These are phyloP conservation scores for Esteya vermicola DNA, from an alignment of 2,329 filamentous ascomycete genomes.

Conservation along the genomic window DNA sequence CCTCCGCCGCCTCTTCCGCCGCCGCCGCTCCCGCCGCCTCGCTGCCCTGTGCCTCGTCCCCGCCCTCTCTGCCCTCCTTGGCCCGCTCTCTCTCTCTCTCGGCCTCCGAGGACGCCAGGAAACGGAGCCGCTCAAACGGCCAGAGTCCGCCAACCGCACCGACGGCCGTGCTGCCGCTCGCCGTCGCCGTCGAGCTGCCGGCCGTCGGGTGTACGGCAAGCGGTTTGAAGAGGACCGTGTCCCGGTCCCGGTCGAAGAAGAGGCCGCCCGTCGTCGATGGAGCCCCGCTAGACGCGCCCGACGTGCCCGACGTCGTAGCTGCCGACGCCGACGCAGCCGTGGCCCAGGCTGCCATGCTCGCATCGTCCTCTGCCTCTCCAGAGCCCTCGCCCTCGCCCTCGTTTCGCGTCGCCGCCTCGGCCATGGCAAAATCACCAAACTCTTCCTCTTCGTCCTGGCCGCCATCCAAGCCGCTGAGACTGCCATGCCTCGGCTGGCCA, in stretches of 20 bases:
- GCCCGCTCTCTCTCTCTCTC: slow-evolving; percentile 1
- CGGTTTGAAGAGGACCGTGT: slow-evolving; percentile 38
- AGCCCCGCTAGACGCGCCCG: neutral
- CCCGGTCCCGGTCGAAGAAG: slow-evolving; percentile 15
- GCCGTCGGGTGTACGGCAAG: slow-evolving; percentile 33
- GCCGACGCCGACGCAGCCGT: no score
- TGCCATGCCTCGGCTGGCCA: slow-evolving; percentile 27
- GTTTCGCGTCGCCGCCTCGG: slow-evolving; percentile 25
- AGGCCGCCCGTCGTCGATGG: slow-evolving; percentile 5
- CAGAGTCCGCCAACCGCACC: slow-evolving; percentile 27
- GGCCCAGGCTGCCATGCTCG: neutral
- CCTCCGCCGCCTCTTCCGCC: slow-evolving; percentile 14
- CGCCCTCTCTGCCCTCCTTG: neutral
- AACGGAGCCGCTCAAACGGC: slow-evolving; percentile 37
- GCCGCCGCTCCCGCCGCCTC: no score
- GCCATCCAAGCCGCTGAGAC: slow-evolving; percentile 27
- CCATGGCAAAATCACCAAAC: slow-evolving; percentile 56
- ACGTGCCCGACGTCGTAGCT: no score
- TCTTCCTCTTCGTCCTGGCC: slow-evolving; percentile 48
- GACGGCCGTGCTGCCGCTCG: neutral
- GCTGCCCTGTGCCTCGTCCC: slow-evolving; percentile 12
- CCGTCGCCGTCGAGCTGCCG: neutral
- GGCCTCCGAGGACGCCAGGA: slow-evolving; percentile 7
- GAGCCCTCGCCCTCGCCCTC: slow-evolving; percentile 6
- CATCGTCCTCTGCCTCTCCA: slow-evolving; percentile 10